These are phyloP conservation scores for Pachysandra terminalis DNA, from an alignment of 164 flowering plant species.

Conservation along the genomic window DNA sequence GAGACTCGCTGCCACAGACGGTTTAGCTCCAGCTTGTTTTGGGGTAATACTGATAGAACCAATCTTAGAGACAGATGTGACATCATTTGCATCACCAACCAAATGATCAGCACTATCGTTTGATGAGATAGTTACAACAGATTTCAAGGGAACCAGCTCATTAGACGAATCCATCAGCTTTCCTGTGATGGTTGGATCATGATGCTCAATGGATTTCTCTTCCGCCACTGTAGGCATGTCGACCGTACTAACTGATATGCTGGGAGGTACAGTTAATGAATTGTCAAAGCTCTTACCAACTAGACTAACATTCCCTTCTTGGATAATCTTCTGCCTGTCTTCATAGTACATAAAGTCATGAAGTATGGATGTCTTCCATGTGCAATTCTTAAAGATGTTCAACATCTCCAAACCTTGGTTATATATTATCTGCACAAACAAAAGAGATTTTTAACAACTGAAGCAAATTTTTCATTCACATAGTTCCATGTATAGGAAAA, in stretches of 20 bases:
- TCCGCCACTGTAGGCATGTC: constrained; percentile 21
- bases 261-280: constrained; percentile 35
- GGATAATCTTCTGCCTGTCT: constrained; percentile 56
- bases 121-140: constrained; percentile 1
- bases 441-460: constrained; percentile 1
- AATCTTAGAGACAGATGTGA: constrained; percentile 31
- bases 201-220: constrained; percentile 14
- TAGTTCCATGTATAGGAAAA: too few species aligned
- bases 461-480: not conserved
- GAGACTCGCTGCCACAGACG: not conserved
- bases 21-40: constrained; percentile 23
- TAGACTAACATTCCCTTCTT: constrained; percentile 52
- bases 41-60: constrained; percentile 46
- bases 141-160: constrained; percentile 17
- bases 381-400: too few species aligned
- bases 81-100: constrained; percentile 27
- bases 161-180: constrained; percentile 5
- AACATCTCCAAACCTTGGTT: constrained; percentile 73
- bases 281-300: constrained; percentile 35
- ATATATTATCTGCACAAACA: constrained; percentile 44
- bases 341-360: constrained; percentile 78
- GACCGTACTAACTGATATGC: constrained; percentile 21
- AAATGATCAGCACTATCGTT: constrained; percentile 14
- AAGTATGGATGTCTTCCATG: constrained; percentile 60
- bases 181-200: constrained; percentile 14